Evolutionary conservation across 2,329 filamentous ascomycete species (phyloP), one percentile per base, ranked within the genome.

Genomic region (Didymella keratinophila): DNA sequence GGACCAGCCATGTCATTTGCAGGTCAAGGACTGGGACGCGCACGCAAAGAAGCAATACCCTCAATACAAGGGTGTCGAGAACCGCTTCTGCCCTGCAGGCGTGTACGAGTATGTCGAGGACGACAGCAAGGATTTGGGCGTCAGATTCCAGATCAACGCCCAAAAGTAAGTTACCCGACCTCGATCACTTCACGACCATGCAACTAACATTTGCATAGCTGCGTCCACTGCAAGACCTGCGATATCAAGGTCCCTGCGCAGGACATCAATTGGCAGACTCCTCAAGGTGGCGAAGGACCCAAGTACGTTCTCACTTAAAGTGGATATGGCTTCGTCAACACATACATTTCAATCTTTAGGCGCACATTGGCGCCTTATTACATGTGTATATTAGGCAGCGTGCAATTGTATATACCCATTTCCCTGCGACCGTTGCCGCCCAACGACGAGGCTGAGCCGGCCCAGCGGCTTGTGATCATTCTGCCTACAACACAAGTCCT

Each of bases 61-160:
- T 21, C 84, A 86, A 62, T 99, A 91, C 80, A 90, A 97, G 82
- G 95, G 95, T 10, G 76, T 99, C 4, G 95, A 99, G 83, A 97
- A 96, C 77, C 85, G 95, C 20, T 99, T 99, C 82, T 99, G 95
- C 75, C 95, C 95, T 18, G 95, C 95, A 0, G 95, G 93, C 14
- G 95, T 99, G 65, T 99, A 99, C 72, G 95, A 99, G 78, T 99
- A 99, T 77, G 87, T 98, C 9, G 95, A 99, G 80, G 95, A 99
- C 74, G 86, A 89, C 52, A 88, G 84, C 54, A 97, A 96, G 80
- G 86, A 91, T 44, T 83, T 92, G 58, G 95, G 95, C 9, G 93
- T 99, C 68, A 84, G 93, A 57, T 99, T 99, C 82, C 94, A 98
- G 80, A 99, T 99, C 76, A 98, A 98, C 73, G 82, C 93, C 47